Base-by-base conservation (phyloP, 768 basidiomycete genomes). In the Tylopilus felleus region DNA sequence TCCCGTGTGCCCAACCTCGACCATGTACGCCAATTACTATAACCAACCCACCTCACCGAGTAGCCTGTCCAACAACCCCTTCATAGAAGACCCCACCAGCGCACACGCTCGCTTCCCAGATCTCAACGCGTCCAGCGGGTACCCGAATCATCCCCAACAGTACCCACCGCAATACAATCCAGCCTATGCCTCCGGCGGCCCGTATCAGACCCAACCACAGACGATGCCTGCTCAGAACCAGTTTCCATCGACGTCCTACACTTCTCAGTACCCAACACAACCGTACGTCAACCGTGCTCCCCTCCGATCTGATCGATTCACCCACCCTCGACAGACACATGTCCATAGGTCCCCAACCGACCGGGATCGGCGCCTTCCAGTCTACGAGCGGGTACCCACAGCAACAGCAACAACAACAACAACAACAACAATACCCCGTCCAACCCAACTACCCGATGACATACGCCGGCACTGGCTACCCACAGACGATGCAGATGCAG, bases 21-120 rank as follows among this genome's bases (percentile, higher is more conserved):
- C 47, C 60, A 69, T 70, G 79, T 80, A 79, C 65, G 65, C 71
- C 57, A 71, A 72, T 54, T 72, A 71, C 19, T 80, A 77, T 57
- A 71, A 69, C 16, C 41, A 73, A 28, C 21, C 44, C 22, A 55
- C 31, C 22, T 39, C 61, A 22, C 44, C 49, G 2, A 13, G 41
- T 12, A 72, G 72, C 9, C 64, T 74, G 44, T 73, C 75, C 47
- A 90, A 86, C 64, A 90, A 90, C 60, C 88, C 88, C 0, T 90
- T 90, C 70, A 72, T 83, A 62, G 74, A 77, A 44, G 80, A 81
- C 57, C 75, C 80, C 1, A 58, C 74, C 28, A 73, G 75, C 44
- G 69, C 79, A 29, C 74, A 77, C 25, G 67, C 75, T 21, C 81
- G 88, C 55, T 90, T 77, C 61, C 89, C 89, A 33, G 85, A 86